Percentiles rank a stretch among this genome's conserved stretches.
These are phyloP conservation scores for Alternaria triticimaculans DNA, from an alignment of 2,329 filamentous ascomycete species.

Conservation along the genomic window DNA sequence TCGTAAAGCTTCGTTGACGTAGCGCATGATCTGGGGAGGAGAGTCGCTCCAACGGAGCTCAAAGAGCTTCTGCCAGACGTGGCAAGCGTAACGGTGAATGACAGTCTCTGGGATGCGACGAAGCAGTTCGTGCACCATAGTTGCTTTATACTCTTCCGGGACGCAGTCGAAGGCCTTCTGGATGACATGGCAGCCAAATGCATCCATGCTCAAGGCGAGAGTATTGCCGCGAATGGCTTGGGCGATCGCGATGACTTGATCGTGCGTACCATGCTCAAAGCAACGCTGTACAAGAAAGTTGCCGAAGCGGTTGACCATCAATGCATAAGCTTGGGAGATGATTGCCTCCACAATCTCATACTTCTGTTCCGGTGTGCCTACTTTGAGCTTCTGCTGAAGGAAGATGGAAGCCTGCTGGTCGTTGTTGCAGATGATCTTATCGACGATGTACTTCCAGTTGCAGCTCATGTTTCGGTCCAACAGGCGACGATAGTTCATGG, in stretches of 20 bases:
- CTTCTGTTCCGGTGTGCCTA: slow-evolving; percentile 93
- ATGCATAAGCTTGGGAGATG: slow-evolving; percentile 87
- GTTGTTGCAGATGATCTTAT: slow-evolving; percentile 99
- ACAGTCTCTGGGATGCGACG: slow-evolving; percentile 96
- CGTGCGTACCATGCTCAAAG: slow-evolving; percentile 95
- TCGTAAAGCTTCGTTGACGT: slow-evolving; percentile 90
- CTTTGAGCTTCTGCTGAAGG: slow-evolving; percentile 97
- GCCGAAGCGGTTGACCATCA: slow-evolving; percentile 98
- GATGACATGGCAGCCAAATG: slow-evolving; percentile 96
- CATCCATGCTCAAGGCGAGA: slow-evolving; percentile 94
- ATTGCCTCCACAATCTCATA: slow-evolving; percentile 97
- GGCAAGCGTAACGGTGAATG: slow-evolving; percentile 97
- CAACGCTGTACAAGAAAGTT: slow-evolving; percentile 98
- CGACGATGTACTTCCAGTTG: slow-evolving; percentile 99
- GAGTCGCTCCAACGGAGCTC: slow-evolving; percentile 95
- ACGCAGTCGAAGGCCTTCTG: slow-evolving; percentile 99
- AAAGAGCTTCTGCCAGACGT: slow-evolving; percentile 99
- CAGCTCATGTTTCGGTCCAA: slow-evolving; percentile 95
- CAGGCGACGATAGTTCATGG: slow-evolving; percentile 92
- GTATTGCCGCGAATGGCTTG: slow-evolving; percentile 94
- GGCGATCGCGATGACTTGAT: slow-evolving; percentile 92
- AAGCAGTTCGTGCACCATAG: slow-evolving; percentile 98
- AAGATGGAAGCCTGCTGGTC: slow-evolving; percentile 99
- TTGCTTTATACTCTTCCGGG: slow-evolving; percentile 94
- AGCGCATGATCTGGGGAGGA: slow-evolving; percentile 97